phyloP scores from a whole-genome alignment of 441 rosid species.

The Croton laevigatus region DNA sequence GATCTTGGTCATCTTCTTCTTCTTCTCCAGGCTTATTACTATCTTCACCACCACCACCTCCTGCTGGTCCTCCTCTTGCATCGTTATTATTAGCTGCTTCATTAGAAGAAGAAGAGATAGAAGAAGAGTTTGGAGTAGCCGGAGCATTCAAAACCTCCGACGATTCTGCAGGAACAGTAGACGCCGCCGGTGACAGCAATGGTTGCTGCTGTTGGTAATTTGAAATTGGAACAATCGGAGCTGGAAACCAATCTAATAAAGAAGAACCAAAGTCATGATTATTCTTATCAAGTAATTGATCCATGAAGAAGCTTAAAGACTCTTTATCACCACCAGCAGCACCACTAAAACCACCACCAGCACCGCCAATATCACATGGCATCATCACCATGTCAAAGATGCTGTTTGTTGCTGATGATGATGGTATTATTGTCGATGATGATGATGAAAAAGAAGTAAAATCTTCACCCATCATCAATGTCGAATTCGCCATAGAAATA shows the following conservation, averaged over 20 bases:
- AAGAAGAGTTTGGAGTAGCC: slow-evolving; percentile 78
- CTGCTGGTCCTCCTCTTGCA: slow-evolving; percentile 23
- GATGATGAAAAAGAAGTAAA: slow-evolving; percentile 19
- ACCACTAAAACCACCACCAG: too few species aligned
- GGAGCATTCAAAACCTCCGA: slow-evolving; percentile 78
- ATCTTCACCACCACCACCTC: too few species aligned
- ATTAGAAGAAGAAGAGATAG: slow-evolving; percentile 73
- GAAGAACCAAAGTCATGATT: slow-evolving; percentile 43
- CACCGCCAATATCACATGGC: slow-evolving; percentile 25
- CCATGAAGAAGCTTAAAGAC: slow-evolving; percentile 46
- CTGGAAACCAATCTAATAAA: slow-evolving; percentile 50
- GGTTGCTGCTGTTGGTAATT: slow-evolving; percentile 22
- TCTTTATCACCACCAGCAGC: slow-evolving; percentile 26
- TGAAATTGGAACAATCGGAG: slow-evolving; percentile 18
- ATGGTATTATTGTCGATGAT: neutral
- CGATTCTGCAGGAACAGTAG: slow-evolving; percentile 45
- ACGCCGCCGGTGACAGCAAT: slow-evolving; percentile 37
- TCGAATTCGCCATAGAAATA: slow-evolving; percentile 46
- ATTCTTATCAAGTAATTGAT: slow-evolving; percentile 37
- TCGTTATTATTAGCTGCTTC: slow-evolving; percentile 47
- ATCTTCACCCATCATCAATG: slow-evolving; percentile 32
- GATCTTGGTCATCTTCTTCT: slow-evolving; percentile 48
- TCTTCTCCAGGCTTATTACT: slow-evolving; percentile 36
- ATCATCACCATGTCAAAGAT: slow-evolving; percentile 49
- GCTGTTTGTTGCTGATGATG: slow-evolving; percentile 17